Base-by-base conservation (phyloP, 345 rosid species). In the Ceriops tagal region DNA sequence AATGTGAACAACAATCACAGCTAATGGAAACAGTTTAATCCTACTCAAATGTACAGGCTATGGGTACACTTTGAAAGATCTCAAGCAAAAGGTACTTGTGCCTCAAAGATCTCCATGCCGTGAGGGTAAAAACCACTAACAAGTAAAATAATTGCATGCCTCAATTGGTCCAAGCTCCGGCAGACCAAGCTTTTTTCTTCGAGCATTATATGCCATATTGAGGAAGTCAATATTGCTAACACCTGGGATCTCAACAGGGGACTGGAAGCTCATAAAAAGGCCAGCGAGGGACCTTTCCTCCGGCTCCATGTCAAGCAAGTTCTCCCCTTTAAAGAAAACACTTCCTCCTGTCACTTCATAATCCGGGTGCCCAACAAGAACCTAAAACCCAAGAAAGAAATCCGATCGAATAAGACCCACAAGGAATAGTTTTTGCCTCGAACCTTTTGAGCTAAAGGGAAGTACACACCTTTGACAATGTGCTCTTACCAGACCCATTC, bases 401-500 rank as follows among this genome's bases (percentile, higher is more conserved):
- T 65, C 27, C 16, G 56, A 7, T 35, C 53, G 15, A 13, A 53
- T 22, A 19, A 6, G 37, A 37, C 43, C 46, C 5, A 66, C 7
- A 18, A 22, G 20, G 16, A 53, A 21, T 4, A 11, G n/a, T 30
- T n/a, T n/a, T 68, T 57, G 57, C 21, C 1, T 6, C 58, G 49
- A 8, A 39, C 10, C 21, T 31, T 35, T 39, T 21, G 60, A 69
- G 57, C 37, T 32, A 53, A 64, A 57, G 61, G 2, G 32, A 28
- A 47, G 31, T 8, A 71, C 84, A 58, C 61, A 92, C 99, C 97
- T 90, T 96, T 15, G 97, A 84, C 63, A 92, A 86, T 2, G 98
- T 96, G 82, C 97, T 96, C 87, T 92, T 96, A 68, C 98, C 98
- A 7, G 99, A 96, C 70, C 98, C 99, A 61, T 96, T 96, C 83